Conservation (phyloP, 768 basidiomycete genomes). For the Paxillus rubicundulus region DNA sequence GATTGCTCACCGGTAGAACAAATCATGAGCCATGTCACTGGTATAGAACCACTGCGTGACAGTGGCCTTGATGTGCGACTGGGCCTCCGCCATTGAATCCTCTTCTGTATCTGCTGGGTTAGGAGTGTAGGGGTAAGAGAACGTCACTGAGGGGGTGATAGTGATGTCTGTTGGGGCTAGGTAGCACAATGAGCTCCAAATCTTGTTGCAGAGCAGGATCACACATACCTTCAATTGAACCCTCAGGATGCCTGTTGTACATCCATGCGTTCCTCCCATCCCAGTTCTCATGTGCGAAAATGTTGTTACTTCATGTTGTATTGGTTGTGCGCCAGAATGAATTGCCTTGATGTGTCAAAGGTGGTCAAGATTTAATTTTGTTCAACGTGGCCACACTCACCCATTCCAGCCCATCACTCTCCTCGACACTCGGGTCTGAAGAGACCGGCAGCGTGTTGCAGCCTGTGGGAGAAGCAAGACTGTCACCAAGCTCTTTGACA, state of each 20-base stretch:
- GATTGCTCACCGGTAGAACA: constrained; percentile 62
- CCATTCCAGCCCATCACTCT: constrained; percentile 9
- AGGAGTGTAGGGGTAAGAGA: constrained; percentile 76
- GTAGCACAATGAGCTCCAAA: not conserved
- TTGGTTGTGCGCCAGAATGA: constrained; percentile 59
- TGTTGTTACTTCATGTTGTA: constrained; percentile 90
- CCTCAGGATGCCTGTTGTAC: constrained; percentile 79
- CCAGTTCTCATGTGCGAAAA: constrained; percentile 95
- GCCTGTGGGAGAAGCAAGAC: constrained; percentile 78
- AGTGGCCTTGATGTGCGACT: constrained; percentile 82
- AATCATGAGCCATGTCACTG: constrained; percentile 74
- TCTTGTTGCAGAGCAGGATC: not conserved
- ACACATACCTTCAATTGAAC: constrained; percentile 1
- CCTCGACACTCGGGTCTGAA: constrained; percentile 53
- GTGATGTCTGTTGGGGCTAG: constrained; percentile 6
- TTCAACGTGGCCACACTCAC: constrained; percentile 3
- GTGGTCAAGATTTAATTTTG: not conserved
- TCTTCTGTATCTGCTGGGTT: constrained; percentile 44
- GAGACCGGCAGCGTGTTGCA: constrained; percentile 84
- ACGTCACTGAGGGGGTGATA: constrained; percentile 28
- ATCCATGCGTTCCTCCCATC: constrained; percentile 65
- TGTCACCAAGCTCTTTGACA: constrained; percentile 68
- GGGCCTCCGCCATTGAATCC: constrained; percentile 69
- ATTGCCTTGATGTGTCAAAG: constrained; percentile 18
- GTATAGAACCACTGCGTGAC: constrained; percentile 91